Percentiles rank a stretch among this genome's conserved stretches.
Evolutionary conservation across 306 rosid species (phyloP).

Genomic region (Luffa acutangula): DNA sequence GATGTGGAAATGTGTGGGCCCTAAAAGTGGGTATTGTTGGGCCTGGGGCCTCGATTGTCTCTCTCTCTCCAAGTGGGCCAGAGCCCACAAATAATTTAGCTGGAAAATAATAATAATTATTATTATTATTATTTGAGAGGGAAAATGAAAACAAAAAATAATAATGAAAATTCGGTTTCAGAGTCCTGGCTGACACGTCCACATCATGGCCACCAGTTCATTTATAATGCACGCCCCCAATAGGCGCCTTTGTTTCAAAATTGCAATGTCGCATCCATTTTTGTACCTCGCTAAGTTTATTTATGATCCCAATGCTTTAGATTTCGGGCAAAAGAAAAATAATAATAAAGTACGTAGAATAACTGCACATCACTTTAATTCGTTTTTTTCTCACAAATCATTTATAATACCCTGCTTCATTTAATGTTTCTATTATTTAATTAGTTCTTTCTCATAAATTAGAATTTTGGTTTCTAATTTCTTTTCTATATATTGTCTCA

Average conservation of each 20-base stretch:
- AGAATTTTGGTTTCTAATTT: no score
- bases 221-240: background rate
- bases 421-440: no score
- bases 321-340: background rate
- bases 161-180: background rate
- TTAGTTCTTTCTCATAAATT: no score
- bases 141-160: background rate
- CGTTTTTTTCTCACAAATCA: background rate
- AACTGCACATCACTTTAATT: background rate
- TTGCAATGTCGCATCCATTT: background rate
- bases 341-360: background rate
- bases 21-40: background rate
- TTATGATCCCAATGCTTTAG: background rate
- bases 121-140: background rate
- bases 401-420: no score
- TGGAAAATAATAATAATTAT: background rate
- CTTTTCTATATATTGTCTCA: no score
- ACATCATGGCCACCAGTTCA: background rate
- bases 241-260: background rate
- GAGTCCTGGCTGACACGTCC: constrained; percentile 2
- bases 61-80: constrained; percentile 14
- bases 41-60: background rate
- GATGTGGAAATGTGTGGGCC: background rate
- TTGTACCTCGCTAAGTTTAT: background rate
- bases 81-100: background rate